A percentile compares a stretch with the other conserved stretches of the same genome.
Evolutionary conservation across 352 stramenopile species (phyloP).

Genomic region (Peronospora farinosa): DNA sequence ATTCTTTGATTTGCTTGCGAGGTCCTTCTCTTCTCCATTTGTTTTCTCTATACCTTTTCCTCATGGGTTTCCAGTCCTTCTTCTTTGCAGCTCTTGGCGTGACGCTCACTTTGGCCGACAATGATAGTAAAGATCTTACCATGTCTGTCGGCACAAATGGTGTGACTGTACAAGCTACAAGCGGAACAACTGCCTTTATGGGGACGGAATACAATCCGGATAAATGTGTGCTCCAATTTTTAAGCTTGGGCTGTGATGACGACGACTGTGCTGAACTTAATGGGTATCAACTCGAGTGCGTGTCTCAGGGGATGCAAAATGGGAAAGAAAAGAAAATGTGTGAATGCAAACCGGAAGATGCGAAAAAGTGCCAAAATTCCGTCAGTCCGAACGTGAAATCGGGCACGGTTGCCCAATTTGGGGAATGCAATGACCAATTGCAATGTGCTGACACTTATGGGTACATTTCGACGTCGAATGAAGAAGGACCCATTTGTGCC

Average conservation of each 20-base stretch:
- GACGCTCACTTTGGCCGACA: slow-evolving; percentile 3
- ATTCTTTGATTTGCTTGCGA: too few species aligned
- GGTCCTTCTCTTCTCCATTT: too few species aligned
- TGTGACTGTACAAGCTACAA: slow-evolving; percentile 44
- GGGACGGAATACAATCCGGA: slow-evolving; percentile 64
- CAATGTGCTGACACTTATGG: slow-evolving; percentile 60
- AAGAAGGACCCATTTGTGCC: slow-evolving; percentile 51
- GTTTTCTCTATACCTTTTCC: too few species aligned
- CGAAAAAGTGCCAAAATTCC: slow-evolving; percentile 45
- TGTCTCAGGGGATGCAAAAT: slow-evolving; percentile 51
- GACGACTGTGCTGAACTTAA: slow-evolving; percentile 62
- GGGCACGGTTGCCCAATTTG: slow-evolving; percentile 53
- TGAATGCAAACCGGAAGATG: slow-evolving; percentile 41
- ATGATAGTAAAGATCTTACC: slow-evolving; percentile 23
- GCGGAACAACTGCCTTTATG: slow-evolving; percentile 47
- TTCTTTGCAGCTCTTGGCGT: slow-evolving; percentile 16
- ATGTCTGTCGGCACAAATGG: slow-evolving; percentile 58
- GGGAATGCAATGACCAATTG: slow-evolving; percentile 45
- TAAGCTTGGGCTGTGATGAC: slow-evolving; percentile 50
- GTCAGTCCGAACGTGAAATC: slow-evolving; percentile 27
- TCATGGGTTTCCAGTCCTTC: slow-evolving; percentile 15
- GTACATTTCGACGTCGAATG: slow-evolving; percentile 44
- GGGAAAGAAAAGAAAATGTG: slow-evolving; percentile 64
- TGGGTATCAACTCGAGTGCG: slow-evolving; percentile 60
- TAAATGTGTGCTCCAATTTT: slow-evolving; percentile 65